Base-by-base conservation (phyloP, 1,284 basidiomycete genomes). In the Sporisorium graminicola region DNA sequence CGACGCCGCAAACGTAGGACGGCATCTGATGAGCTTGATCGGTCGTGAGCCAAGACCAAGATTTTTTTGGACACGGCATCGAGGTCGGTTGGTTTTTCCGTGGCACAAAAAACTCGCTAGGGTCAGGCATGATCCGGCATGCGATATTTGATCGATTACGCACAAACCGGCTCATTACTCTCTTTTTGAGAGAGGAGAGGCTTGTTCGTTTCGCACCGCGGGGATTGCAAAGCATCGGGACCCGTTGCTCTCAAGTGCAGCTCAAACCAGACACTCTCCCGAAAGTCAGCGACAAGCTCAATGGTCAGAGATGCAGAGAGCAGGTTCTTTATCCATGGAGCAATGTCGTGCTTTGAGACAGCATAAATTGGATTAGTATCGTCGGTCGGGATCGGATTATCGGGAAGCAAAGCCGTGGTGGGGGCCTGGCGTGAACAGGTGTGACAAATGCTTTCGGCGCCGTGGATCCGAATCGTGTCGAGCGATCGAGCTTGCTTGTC, bases 381-480 rank as follows among this genome's bases (percentile, higher is more conserved):
- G 40, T n/a, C 9, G 22, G 20, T 22, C 50, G 37, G 10, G 14
- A 5, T 26, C 14, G 22, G 24, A 14, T 26, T 27, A 12, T 40
- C 52, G 52, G 37, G 26, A 53, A 3, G 22, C 35, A 26, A n/a
- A n/a, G 22, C 24, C 16, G n/a, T 43, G 22, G 35, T 3, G 8
- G n/a, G n/a, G n/a, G n/a, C n/a, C 16, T 13, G 14, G 52, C 52
- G 52, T 53, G 52, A 53, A 27, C 14, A 40, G 33, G 13, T 26
- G 6, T 53, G 52, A 53, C 52, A 40, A 37, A 26, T 24, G 50
- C 22, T 26, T 18, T 37, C 33, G 50, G 50, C 50, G 50, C 29
- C 29, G 16, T 18, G 29, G 16, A 31, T 12, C 49, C 49, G 49
- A 50, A 2, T 33, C 12, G 10, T 31, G 24, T 47, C 44, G 27